Evolutionary conservation across 352 stramenopile species (phyloP).

Genomic region (Phytopythium oedochilum): DNA sequence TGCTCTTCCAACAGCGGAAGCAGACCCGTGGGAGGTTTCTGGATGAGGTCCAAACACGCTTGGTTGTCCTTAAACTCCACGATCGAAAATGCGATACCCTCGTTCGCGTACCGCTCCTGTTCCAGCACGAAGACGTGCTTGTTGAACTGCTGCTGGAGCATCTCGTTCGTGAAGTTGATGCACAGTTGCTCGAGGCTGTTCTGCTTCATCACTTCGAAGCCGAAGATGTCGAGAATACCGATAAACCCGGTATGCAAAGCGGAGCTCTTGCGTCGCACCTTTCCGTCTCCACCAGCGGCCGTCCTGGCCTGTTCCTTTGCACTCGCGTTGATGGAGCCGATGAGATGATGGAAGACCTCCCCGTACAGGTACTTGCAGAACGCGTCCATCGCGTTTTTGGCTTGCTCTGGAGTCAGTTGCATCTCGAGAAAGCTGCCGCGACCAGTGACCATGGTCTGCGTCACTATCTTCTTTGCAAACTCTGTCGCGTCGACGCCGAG

Average conservation of each 20-base stretch:
- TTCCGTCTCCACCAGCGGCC: background rate
- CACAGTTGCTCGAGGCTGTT: constrained; percentile 90
- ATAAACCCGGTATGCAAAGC: constrained; percentile 44
- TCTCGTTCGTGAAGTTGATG: constrained; percentile 93
- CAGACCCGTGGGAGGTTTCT: constrained; percentile 73
- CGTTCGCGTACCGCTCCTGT: constrained; percentile 70
- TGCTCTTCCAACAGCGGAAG: constrained; percentile 85
- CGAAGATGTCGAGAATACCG: constrained; percentile 90
- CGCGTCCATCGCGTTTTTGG: constrained; percentile 77
- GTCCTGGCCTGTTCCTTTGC: constrained; percentile 39
- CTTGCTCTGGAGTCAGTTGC: constrained; percentile 62
- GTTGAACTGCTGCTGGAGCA: constrained; percentile 89
- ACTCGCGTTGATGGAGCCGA: constrained; percentile 69
- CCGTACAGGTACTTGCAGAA: constrained; percentile 86
- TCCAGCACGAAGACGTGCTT: constrained; percentile 84
- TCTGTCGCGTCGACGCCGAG: constrained; percentile 48
- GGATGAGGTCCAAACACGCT: constrained; percentile 70
- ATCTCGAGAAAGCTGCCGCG: constrained; percentile 73
- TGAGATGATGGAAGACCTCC: constrained; percentile 74
- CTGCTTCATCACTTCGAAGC: constrained; percentile 85
- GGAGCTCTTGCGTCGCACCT: constrained; percentile 1
- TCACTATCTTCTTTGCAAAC: constrained; percentile 80
- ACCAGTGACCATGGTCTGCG: constrained; percentile 74
- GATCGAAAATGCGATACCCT: constrained; percentile 69
- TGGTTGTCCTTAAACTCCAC: constrained; percentile 87